Evolutionary conservation across 2,329 filamentous ascomycete genomes (phyloP).

Genomic region (Aspergillus jensenii): DNA sequence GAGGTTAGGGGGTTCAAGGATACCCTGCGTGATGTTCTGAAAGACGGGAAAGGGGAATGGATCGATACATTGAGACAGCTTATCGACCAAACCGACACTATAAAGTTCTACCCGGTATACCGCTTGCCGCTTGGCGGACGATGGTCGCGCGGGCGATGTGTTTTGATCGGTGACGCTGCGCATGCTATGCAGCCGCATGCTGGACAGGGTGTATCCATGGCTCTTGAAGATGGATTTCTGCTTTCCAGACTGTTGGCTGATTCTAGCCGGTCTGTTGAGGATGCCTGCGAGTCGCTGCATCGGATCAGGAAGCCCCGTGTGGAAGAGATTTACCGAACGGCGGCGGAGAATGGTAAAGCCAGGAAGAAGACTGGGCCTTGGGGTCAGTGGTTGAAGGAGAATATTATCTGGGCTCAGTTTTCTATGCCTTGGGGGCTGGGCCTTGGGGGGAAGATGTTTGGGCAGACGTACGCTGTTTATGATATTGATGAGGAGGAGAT

Average conservation of each 20-base stretch:
- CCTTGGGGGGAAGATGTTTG: slow-evolving; percentile 19
- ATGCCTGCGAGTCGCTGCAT: slow-evolving; percentile 9
- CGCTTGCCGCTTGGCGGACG: slow-evolving; percentile 31
- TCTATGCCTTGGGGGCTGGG: slow-evolving; percentile 20
- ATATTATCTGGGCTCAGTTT: slow-evolving; percentile 14
- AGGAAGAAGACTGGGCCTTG: slow-evolving; percentile 26
- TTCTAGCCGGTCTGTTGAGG: slow-evolving; percentile 8
- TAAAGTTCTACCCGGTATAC: slow-evolving; percentile 37
- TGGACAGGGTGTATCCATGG: slow-evolving; percentile 55
- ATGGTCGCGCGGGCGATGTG: slow-evolving; percentile 37
- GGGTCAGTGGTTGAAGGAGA: slow-evolving; percentile 30
- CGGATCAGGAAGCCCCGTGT: slow-evolving; percentile 32
- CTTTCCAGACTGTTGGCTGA: slow-evolving; percentile 28
- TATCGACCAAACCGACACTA: slow-evolving; percentile 15
- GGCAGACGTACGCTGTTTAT: slow-evolving; percentile 29
- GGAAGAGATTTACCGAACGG: slow-evolving; percentile 23
- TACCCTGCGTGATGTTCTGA: slow-evolving; percentile 51
- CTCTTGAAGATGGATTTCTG: slow-evolving; percentile 49
- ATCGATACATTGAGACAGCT: slow-evolving; percentile 27
- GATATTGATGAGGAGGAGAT: slow-evolving; percentile 26
- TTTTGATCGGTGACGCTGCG: slow-evolving; percentile 33
- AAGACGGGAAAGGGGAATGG: slow-evolving; percentile 55
- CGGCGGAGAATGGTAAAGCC: slow-evolving; percentile 23
- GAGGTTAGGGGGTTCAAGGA: slow-evolving; percentile 27
- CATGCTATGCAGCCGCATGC: slow-evolving; percentile 39